phyloP scores from a whole-genome alignment of 2,329 filamentous ascomycete species.

The Myrmaecium sp. region DNA sequence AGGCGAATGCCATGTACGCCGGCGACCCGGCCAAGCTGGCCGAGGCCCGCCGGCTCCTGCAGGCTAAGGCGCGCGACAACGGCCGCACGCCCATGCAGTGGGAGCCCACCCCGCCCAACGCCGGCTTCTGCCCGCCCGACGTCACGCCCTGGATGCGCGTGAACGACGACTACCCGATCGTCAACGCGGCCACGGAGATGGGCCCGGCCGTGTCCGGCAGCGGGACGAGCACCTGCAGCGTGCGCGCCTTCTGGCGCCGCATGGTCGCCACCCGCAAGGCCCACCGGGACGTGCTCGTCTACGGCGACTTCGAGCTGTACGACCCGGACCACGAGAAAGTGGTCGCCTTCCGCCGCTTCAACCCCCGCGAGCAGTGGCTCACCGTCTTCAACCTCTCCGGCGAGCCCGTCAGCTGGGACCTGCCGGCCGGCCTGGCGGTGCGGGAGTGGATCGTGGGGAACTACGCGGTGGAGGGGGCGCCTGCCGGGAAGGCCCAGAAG shows the following conservation, averaged over 20 bases:
- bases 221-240: constrained; percentile 22
- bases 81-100: constrained; percentile 53
- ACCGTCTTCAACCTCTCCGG: constrained; percentile 19
- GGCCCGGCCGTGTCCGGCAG: neutral
- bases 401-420: constrained; percentile 13
- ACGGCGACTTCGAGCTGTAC: constrained; percentile 41
- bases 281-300: constrained; percentile 41
- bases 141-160: constrained; percentile 44
- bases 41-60: constrained; percentile 10
- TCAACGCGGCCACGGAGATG: constrained; percentile 42
- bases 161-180: constrained; percentile 33
- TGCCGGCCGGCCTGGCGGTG: constrained; percentile 11
- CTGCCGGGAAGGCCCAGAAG: constrained; percentile 9
- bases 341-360: constrained; percentile 17
- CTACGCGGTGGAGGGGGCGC: constrained; percentile 8
- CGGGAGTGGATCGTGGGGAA: constrained; percentile 21
- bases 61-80: constrained; percentile 47
- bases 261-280: constrained; percentile 38
- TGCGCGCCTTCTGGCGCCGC: constrained; percentile 44
- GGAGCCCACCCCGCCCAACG: constrained; percentile 32
- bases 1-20: constrained; percentile 17
- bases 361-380: constrained; percentile 11
- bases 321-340: constrained; percentile 13
- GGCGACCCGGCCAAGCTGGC: constrained; percentile 12
- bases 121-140: constrained; percentile 40